Base-by-base conservation (phyloP, 306 rosid genomes). In the Senna siamea region DNA sequence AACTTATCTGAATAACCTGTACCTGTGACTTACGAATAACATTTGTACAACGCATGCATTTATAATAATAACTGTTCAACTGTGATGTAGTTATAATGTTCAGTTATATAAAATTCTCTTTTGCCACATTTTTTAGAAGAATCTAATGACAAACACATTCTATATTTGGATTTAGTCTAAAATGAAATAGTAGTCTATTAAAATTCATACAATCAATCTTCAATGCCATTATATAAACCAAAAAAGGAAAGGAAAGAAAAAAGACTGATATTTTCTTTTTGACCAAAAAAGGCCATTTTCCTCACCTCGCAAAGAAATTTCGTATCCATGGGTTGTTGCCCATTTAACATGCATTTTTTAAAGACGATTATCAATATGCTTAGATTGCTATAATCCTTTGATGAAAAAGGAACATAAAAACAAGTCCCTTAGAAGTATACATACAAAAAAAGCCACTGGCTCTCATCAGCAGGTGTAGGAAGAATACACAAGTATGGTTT, bases 391-490 rank as follows among this genome's bases (percentile, higher is more conserved):
- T 26, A 26, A 10, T 57, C 58, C 69, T 46, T 47, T 20, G 68
- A 47, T 41, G 54, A 65, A 51, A 60, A n/a, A 35, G 37, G 17
- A 67, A 68, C 6, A 62, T 23, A 32, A 37, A 4, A 48, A 41
- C 13, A 41, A 52, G 52, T 14, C 50, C 47, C 46, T 26, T 18
- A 4, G 22, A 35, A 22, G 15, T 67, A 35, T 23, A 70, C 50
- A 13, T 47, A 73, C 75, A 74, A n/a, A 51, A n/a, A 72, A 78
- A 40, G 44, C 34, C 34, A 63, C 68, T 4, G 55, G 47, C 63
- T 37, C 60, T 14, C 64, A 70, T 62, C 34, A 12, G 32, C 32
- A 11, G 48, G 28, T 9, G 50, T 51, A 40, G 46, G 32, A 46
- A 48, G 34, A 38, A 58, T 26, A 74, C 75, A 8, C 13, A 44